Evolutionary conservation across 139 green algal genomes (phyloP), one percentile per base, ranked within the genome.

Genomic region (Chlorella sp.): DNA sequence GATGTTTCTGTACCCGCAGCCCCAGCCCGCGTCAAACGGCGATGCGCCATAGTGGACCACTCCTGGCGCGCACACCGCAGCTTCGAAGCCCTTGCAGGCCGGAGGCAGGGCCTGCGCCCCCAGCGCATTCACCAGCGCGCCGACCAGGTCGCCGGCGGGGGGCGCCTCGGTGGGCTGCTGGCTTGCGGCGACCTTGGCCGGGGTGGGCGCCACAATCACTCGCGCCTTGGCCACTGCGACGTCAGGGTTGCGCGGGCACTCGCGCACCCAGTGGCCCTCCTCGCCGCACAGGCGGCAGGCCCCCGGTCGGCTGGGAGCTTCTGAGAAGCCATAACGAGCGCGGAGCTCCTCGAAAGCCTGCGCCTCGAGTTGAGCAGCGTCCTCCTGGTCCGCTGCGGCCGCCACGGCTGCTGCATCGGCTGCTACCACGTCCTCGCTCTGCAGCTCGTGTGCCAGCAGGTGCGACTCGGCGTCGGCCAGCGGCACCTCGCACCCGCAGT

Each of bases 1-100:
- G 15, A 93, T 88, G 79, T 96, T 96, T 50, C 91, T 83, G 74
- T 84, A 96, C n/a, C 91, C 91, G 73, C 45, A 61, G 19, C 71
- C 60, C 72, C 72, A 78, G 45, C 72, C 72, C 2, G 58, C 36
- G n/a, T 31, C 53, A 61, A 41, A 71, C 4, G 41, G 58, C 45
- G 35, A 41, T 33, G 58, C 45, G 0, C 46, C 42, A 40, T 41
- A 72, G 61, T 78, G 72, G 33, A 72, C 38, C 72, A 78, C 60
- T n/a, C n/a, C n/a, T 25, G 45, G 17, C 7, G 45, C 72, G 46
- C 72, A 71, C 60, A 78, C 45, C 59, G n/a, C 45, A 0, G 60
- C 72, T 7, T 46, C 29, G 36, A 72, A 78, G 9, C 19, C 31
- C 19, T 35, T 12, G 0, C 53, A 23, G 12, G 17, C 9, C n/a